Percentiles rank a stretch among this genome's conserved stretches.
Evolutionary conservation across 305 asterid genomes (phyloP).

Genomic region (Fraxinus platypoda): DNA sequence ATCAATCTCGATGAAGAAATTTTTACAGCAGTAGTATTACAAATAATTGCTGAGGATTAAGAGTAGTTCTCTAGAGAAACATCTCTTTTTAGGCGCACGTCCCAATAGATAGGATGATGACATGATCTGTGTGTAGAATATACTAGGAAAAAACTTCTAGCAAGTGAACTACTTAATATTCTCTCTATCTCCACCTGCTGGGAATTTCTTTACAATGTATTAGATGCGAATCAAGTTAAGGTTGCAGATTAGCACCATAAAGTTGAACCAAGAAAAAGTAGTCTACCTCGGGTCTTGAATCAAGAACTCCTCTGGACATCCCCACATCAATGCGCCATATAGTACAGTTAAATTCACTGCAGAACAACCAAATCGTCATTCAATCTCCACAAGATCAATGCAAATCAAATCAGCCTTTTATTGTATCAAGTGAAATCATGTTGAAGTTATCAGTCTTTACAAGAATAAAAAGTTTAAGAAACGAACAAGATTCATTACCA

Average conservation of each 20-base stretch:
- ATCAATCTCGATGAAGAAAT: not conserved
- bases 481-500: constrained; percentile 48
- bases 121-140: not conserved
- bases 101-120: not conserved
- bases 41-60: no score
- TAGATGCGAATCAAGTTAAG: not conserved
- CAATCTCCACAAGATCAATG: constrained; percentile 15
- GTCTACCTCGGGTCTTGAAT: constrained; percentile 85
- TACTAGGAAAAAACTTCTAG: not conserved
- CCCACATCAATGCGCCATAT: constrained; percentile 96
- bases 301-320: constrained; percentile 96
- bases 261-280: constrained; percentile 15
- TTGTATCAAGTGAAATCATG: not conserved
- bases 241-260: not conserved
- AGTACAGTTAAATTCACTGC: constrained; percentile 73
- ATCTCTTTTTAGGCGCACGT: not conserved
- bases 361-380: constrained; percentile 20
- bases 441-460: constrained; percentile 15
- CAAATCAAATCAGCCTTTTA: not conserved
- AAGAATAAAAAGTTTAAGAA: not conserved
- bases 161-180: not conserved
- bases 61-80: not conserved
- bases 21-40: not conserved
- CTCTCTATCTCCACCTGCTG: not conserved
- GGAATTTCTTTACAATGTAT: not conserved